Percentiles rank a stretch among this genome's conserved stretches.
phyloP scores from a whole-genome alignment of 139 green algal genomes.

The Picochlorum costavermella region DNA sequence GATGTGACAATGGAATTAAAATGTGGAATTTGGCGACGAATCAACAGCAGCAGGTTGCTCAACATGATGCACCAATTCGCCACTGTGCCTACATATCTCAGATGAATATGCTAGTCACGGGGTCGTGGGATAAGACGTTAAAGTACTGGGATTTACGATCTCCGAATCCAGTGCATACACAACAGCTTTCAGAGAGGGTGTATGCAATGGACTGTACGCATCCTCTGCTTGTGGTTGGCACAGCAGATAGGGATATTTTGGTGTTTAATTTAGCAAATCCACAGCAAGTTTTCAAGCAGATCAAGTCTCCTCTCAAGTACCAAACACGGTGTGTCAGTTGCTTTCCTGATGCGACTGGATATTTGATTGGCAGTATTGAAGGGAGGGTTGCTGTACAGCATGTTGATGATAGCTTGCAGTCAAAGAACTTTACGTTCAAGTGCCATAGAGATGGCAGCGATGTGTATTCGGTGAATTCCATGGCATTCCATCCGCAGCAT shows the following conservation, averaged over 20 bases:
- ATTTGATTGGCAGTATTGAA: constrained; percentile 85
- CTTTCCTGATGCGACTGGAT: constrained; percentile 87
- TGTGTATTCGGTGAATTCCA: constrained; percentile 93
- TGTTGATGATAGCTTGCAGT: constrained; percentile 70
- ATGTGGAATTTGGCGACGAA: constrained; percentile 89
- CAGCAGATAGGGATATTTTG: constrained; percentile 62
- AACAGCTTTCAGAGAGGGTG: constrained; percentile 73
- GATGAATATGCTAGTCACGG: constrained; percentile 67
- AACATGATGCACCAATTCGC: constrained; percentile 78
- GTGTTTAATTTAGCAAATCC: constrained; percentile 69
- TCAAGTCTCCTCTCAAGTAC: constrained; percentile 89
- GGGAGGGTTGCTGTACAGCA: constrained; percentile 95
- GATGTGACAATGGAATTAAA: constrained; percentile 87
- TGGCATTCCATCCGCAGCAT: constrained; percentile 82
- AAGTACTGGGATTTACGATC: constrained; percentile 70
- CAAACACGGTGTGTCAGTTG: constrained; percentile 82
- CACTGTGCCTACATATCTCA: constrained; percentile 59
- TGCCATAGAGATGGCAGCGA: constrained; percentile 80
- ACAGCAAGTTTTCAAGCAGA: constrained; percentile 64
- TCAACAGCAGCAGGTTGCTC: constrained; percentile 63
- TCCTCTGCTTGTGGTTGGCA: constrained; percentile 61
- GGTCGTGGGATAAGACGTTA: constrained; percentile 61
- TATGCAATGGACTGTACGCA: constrained; percentile 78
- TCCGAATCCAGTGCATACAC: constrained; percentile 53
- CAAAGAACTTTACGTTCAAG: constrained; percentile 92